Conservation (phyloP, 306 rosid species). For the Arachis hypogaea region DNA sequence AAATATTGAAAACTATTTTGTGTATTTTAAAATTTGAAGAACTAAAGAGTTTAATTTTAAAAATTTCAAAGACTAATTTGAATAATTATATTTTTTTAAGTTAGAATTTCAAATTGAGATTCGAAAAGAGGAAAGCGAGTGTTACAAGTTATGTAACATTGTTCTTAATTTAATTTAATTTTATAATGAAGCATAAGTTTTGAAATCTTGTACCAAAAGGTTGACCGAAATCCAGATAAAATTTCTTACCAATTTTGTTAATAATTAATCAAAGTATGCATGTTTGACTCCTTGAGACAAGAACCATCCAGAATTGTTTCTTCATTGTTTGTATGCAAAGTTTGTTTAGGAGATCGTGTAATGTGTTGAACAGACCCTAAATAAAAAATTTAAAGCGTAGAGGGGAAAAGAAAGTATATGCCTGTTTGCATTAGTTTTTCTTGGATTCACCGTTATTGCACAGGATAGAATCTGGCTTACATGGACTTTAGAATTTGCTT, state of each 20-base stretch:
- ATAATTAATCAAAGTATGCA: neutral
- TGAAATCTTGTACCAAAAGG: neutral
- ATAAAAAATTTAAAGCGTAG: too few species aligned
- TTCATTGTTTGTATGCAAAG: constrained; percentile 14
- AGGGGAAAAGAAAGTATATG: neutral
- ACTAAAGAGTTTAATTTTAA: too few species aligned
- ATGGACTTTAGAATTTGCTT: neutral
- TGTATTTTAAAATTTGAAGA: too few species aligned
- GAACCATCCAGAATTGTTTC: constrained; percentile 26
- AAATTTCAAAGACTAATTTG: too few species aligned
- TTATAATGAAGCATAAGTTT: neutral
- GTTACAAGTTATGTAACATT: too few species aligned
- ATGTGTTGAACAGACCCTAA: neutral
- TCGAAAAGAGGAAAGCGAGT: too few species aligned
- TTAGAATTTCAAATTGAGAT: too few species aligned
- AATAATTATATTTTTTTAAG: too few species aligned
- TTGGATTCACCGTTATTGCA: constrained; percentile 31
- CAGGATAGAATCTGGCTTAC: neutral
- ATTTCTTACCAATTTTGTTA: neutral
- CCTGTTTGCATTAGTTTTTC: constrained; percentile 5
- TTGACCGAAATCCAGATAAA: constrained; percentile 6
- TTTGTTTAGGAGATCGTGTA: too few species aligned
- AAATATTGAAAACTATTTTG: too few species aligned
- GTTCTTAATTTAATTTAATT: neutral
- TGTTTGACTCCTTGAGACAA: neutral